phyloP scores from a whole-genome alignment of 345 rosid species.

The Draba incana region DNA sequence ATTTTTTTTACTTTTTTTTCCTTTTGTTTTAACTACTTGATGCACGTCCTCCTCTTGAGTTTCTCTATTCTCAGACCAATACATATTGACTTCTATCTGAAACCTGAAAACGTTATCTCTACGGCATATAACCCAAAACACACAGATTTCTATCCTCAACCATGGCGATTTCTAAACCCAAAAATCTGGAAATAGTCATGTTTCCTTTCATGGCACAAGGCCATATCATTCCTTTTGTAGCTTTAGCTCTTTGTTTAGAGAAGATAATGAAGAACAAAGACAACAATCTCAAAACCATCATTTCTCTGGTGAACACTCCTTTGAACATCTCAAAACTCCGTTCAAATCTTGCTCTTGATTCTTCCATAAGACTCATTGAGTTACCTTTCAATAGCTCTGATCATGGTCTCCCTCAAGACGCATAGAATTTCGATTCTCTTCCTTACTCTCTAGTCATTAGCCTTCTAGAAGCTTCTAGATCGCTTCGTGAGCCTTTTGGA shows the following conservation, averaged over 20 bases:
- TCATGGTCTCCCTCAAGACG: constrained; percentile 68
- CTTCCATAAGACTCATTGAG: constrained; percentile 59
- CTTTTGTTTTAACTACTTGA: too few species aligned
- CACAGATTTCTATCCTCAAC: background rate
- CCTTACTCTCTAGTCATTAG: constrained; percentile 59
- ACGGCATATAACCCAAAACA: background rate
- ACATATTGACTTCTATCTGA: constrained; percentile 10
- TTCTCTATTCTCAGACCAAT: too few species aligned
- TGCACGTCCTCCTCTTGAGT: too few species aligned
- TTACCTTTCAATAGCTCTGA: constrained; percentile 64
- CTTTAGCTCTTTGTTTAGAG: constrained; percentile 65
- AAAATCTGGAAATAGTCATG: constrained; percentile 48
- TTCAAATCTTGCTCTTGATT: constrained; percentile 51
- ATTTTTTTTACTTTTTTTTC: too few species aligned
- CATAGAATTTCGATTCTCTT: constrained; percentile 68
- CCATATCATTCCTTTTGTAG: constrained; percentile 73
- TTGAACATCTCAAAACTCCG: constrained; percentile 55
- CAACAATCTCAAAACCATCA: constrained; percentile 9
- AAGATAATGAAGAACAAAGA: constrained; percentile 26
- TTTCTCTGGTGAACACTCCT: constrained; percentile 66
- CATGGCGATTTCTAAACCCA: constrained; percentile 27
- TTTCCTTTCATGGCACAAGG: constrained; percentile 91
- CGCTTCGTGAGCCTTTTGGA: constrained; percentile 53
- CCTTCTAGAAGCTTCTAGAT: constrained; percentile 60
- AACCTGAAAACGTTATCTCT: constrained; percentile 1